Conservation (phyloP, 148 eudicot genomes). For the Tetragonia tetragonoides region DNA sequence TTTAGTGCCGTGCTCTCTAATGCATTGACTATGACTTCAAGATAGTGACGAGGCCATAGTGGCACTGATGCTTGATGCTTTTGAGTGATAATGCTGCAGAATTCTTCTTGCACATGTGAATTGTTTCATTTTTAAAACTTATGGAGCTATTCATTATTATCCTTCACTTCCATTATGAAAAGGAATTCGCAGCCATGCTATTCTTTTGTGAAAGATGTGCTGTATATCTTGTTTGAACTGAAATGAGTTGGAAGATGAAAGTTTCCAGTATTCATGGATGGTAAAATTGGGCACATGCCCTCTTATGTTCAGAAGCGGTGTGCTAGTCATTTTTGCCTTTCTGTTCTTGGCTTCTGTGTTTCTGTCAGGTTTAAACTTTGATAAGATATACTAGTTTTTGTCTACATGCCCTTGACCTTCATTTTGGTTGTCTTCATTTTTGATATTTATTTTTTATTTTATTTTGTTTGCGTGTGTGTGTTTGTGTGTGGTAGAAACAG, state of each 20-base stretch:
- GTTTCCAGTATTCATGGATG: not conserved
- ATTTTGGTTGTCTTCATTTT: too few relatives aligned
- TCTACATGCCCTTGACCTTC: too few relatives aligned
- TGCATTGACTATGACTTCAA: slow-evolving; percentile 4
- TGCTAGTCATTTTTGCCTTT: not conserved
- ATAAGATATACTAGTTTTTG: too few relatives aligned
- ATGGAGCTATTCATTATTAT: too few relatives aligned
- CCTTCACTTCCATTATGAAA: too few relatives aligned
- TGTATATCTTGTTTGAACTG: not conserved
- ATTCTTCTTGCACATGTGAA: not conserved
- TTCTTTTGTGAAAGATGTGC: not conserved
- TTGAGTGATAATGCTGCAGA: slow-evolving; percentile 3
- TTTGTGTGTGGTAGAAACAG: not conserved
- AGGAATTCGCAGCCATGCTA: not conserved
- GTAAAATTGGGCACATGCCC: not conserved
- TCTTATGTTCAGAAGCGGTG: not conserved
- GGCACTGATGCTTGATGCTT: not conserved
- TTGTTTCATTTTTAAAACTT: not conserved
- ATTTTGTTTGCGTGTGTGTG: too few relatives aligned
- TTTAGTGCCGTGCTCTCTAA: not conserved
- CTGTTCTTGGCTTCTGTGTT: not conserved
- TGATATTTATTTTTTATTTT: too few relatives aligned
- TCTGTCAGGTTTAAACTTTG: not conserved
- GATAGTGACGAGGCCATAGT: not conserved
- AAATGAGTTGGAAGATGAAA: not conserved